Conservation (phyloP, 2,329 filamentous ascomycete genomes). For the Trichoderma atrobrunneum region DNA sequence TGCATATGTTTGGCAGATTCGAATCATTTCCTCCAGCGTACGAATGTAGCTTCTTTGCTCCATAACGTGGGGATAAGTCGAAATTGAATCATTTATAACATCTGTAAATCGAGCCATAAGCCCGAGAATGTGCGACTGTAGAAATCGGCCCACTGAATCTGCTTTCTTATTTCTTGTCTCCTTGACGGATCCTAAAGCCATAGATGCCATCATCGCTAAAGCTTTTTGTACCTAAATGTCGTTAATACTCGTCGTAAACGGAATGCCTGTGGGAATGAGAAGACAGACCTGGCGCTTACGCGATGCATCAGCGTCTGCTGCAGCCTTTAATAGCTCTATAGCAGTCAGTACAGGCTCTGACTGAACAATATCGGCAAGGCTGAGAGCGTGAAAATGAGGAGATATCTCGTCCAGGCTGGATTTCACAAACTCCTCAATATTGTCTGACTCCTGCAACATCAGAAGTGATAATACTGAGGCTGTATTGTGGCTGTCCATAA, state of each 20-base stretch:
- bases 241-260: constrained; percentile 26
- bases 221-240: constrained; percentile 45
- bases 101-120: constrained; percentile 82
- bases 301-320: constrained; percentile 64
- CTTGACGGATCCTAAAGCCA: constrained; percentile 40
- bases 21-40: constrained; percentile 86
- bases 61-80: constrained; percentile 50
- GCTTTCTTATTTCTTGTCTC: constrained; percentile 47
- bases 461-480: constrained; percentile 58
- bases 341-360: constrained; percentile 73
- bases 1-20: constrained; percentile 68
- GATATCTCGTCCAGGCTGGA: constrained; percentile 67
- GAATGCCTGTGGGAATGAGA: no score
- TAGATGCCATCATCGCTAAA: constrained; percentile 45
- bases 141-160: constrained; percentile 67
- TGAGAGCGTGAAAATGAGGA: constrained; percentile 63
- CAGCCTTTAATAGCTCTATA: constrained; percentile 77
- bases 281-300: constrained; percentile 56
- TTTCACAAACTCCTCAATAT: constrained; percentile 65
- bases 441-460: constrained; percentile 53
- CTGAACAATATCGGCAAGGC: constrained; percentile 67
- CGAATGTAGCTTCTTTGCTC: constrained; percentile 77
- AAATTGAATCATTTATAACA: constrained; percentile 65
- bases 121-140: constrained; percentile 80
- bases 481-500: constrained; percentile 56